phyloP scores from a whole-genome alignment of 1,284 basidiomycete species.

The Naganishia albida region DNA sequence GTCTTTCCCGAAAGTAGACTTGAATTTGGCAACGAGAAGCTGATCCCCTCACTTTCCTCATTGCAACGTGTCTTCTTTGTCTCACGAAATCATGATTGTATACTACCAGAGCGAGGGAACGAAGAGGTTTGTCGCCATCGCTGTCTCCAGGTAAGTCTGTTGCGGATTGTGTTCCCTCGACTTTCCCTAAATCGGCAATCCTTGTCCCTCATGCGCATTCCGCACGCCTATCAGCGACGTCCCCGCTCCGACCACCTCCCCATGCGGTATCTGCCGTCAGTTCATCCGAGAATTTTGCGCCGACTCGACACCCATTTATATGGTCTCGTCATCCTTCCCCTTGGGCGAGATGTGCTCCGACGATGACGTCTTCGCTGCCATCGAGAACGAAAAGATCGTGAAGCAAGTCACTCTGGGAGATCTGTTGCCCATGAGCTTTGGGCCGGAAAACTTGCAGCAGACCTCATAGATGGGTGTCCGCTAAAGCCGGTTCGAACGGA shows the following conservation, averaged over 20 bases:
- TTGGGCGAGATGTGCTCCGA: slow-evolving; percentile 41
- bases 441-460: slow-evolving; percentile 68
- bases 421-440: slow-evolving; percentile 83
- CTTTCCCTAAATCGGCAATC: slow-evolving; percentile 1
- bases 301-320: slow-evolving; percentile 69
- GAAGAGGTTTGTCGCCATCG: slow-evolving; percentile 67
- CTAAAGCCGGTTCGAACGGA: not conserved
- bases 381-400: slow-evolving; percentile 51
- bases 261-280: slow-evolving; percentile 90
- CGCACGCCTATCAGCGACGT: slow-evolving; percentile 60
- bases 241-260: slow-evolving; percentile 62
- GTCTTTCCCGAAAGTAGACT: not conserved
- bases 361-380: slow-evolving; percentile 33
- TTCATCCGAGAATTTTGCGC: slow-evolving; percentile 85
- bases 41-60: not conserved
- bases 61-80: not conserved
- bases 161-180: slow-evolving; percentile 16
- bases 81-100: not conserved
- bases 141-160: slow-evolving; percentile 66
- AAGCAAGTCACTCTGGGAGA: slow-evolving; percentile 69
- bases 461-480: slow-evolving; percentile 33
- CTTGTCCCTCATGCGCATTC: slow-evolving; percentile 6
- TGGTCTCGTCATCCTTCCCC: slow-evolving; percentile 71
- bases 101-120: slow-evolving; percentile 70
- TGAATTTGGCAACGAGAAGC: not conserved